phyloP scores from a whole-genome alignment of 2,329 filamentous ascomycete genomes.

The Aciculosporium take region DNA sequence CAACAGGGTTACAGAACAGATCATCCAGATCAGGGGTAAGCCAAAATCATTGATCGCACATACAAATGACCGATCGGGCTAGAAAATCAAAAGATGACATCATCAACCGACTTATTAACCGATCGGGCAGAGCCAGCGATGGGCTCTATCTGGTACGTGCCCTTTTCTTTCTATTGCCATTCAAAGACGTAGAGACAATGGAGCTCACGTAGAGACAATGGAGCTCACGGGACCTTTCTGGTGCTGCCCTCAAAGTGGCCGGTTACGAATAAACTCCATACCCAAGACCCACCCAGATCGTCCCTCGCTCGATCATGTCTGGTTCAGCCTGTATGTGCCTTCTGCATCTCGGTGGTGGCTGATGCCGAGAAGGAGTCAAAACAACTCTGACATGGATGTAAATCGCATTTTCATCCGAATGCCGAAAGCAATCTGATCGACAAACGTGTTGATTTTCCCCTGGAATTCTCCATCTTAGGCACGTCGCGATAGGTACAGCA shows the following conservation, averaged over 20 bases:
- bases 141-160: not conserved
- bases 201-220: no score
- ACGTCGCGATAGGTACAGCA: not conserved
- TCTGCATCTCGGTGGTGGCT: not conserved
- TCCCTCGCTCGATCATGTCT: no score
- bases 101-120: not conserved
- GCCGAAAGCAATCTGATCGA: not conserved
- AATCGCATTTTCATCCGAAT: not conserved
- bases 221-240: no score
- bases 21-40: not conserved
- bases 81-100: not conserved
- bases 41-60: not conserved
- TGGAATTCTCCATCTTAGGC: not conserved
- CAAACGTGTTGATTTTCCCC: not conserved
- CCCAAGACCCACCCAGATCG: no score
- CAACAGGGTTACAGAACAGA: not conserved
- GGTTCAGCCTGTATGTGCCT: no score
- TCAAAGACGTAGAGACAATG: no score
- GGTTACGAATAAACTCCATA: no score
- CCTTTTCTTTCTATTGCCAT: no score
- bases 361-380: not conserved
- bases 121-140: not conserved
- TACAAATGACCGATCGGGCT: not conserved
- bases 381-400: not conserved
- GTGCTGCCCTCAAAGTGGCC: no score